These are phyloP conservation scores for Oryza meyeriana DNA, from an alignment of 176 grass and related monocot genomes.

Conservation along the genomic window DNA sequence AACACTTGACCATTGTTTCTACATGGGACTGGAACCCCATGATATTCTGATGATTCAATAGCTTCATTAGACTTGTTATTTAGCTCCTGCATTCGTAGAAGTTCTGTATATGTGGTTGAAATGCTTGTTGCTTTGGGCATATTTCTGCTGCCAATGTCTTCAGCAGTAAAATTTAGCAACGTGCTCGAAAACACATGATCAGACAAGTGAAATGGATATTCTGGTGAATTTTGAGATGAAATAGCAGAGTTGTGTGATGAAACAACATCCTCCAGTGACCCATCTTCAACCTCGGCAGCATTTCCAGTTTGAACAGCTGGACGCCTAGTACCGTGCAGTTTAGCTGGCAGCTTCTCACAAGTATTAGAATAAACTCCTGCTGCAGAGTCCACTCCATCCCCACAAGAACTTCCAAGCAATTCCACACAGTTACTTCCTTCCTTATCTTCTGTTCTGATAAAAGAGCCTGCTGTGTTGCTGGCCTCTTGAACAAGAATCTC, in stretches of 20 bases:
- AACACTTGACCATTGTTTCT: constrained; percentile 19
- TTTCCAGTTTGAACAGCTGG: constrained; percentile 7
- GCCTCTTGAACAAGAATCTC: constrained; percentile 51
- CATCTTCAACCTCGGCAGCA: constrained; percentile 39
- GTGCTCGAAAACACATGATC: constrained; percentile 28
- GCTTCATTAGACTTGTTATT: constrained; percentile 25
- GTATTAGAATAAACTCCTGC: constrained; percentile 34
- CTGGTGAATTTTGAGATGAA: constrained; percentile 62
- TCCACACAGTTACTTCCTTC: constrained; percentile 45
- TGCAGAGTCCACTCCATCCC: constrained; percentile 17
- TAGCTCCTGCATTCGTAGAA: constrained; percentile 49
- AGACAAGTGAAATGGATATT: constrained; percentile 32
- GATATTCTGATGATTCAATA: constrained; percentile 29
- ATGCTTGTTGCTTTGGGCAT: constrained; percentile 8
- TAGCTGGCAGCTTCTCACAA: constrained; percentile 17
- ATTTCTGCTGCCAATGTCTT: constrained; percentile 35
- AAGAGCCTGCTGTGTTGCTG: constrained; percentile 19
- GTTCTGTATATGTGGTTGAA: constrained; percentile 49
- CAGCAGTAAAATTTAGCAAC: constrained; percentile 21
- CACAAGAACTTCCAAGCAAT: constrained; percentile 46
- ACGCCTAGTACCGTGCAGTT: constrained; percentile 40
- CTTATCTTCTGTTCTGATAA: constrained; percentile 55
- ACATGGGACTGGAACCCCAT: constrained; percentile 17
- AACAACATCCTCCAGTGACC: constrained; percentile 48
- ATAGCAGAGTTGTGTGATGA: constrained; percentile 64